Evolutionary conservation across 2,329 filamentous ascomycete species (phyloP).

Genomic region (Monilinia vaccinii-corymbosi): DNA sequence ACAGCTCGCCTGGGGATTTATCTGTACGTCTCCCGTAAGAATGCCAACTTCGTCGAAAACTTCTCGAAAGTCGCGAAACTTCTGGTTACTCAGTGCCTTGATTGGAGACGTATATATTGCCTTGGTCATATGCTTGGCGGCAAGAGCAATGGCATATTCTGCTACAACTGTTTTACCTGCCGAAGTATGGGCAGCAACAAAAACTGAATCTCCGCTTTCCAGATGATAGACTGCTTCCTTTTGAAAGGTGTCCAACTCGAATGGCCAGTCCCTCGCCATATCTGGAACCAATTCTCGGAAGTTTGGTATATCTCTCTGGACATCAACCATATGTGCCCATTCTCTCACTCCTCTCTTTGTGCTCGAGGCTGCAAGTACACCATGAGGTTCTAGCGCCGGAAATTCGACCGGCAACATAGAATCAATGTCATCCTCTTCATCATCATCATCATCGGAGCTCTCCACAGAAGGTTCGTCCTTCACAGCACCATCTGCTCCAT

Average conservation of each 20-base stretch:
- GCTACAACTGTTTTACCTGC: conserved; percentile 97
- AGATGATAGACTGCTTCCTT: conserved; percentile 98
- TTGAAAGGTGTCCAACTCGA: conserved; percentile 95
- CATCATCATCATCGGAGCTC: conserved; percentile 32
- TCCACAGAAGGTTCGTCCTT: conserved; percentile 29
- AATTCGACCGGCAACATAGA: conserved; percentile 86
- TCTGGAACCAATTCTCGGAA: conserved; percentile 89
- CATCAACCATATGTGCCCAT: conserved; percentile 98
- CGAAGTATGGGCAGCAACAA: conserved; percentile 94
- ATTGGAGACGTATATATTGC: conserved; percentile 98
- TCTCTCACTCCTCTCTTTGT: conserved; percentile 69
- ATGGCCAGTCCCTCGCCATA: conserved; percentile 94
- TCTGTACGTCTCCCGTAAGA: conserved; percentile 93
- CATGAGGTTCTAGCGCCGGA: conserved; percentile 77
- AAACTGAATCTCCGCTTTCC: conserved; percentile 92
- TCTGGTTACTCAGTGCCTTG: conserved; percentile 96
- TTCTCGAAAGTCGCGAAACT: conserved; percentile 88
- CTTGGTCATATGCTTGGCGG: conserved; percentile 98
- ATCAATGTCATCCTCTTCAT: conserved; percentile 63
- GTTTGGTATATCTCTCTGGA: conserved; percentile 87
- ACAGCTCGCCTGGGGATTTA: conserved; percentile 93
- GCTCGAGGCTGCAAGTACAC: conserved; percentile 62
- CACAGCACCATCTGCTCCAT: conserved; percentile 27
- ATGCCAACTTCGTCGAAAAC: conserved; percentile 95
- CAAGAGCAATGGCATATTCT: conserved; percentile 93